Conservation (phyloP, 306 rosid genomes). For the Cicer judaicum region DNA sequence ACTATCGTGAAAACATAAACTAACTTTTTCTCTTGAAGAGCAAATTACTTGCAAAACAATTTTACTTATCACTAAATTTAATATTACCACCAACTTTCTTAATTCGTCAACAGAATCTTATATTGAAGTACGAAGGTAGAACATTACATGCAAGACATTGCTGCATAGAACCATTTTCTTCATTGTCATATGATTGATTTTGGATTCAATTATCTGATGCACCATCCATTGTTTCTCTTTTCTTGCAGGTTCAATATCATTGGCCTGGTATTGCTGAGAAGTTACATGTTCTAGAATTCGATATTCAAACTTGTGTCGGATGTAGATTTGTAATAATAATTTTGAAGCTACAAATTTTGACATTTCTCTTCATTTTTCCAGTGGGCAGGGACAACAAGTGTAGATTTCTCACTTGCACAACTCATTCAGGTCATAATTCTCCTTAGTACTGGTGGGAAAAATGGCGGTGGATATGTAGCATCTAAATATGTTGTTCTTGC, state of each 20-base stretch:
- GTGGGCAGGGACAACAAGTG: slow-evolving; percentile 99
- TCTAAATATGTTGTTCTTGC: slow-evolving; percentile 76
- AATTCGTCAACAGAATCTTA: too few relatives aligned
- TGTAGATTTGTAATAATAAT: slow-evolving; percentile 31
- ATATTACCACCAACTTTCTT: too few relatives aligned
- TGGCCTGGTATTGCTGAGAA: slow-evolving; percentile 76
- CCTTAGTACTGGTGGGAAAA: slow-evolving; percentile 89
- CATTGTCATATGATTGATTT: too few relatives aligned
- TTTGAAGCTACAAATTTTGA: slow-evolving; percentile 35
- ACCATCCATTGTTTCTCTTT: slow-evolving; percentile 42
- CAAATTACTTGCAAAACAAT: too few relatives aligned
- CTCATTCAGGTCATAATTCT: slow-evolving; percentile 85
- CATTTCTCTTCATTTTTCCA: slow-evolving; percentile 56
- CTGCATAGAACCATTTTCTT: too few relatives aligned
- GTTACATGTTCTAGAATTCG: slow-evolving; percentile 38
- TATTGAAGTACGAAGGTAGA: too few relatives aligned
- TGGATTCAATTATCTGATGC: slow-evolving; percentile 39
- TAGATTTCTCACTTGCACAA: slow-evolving; percentile 83
- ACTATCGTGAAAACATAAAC: too few relatives aligned
- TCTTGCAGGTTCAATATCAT: slow-evolving; percentile 89
- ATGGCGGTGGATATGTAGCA: slow-evolving; percentile 74
- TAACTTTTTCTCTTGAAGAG: too few relatives aligned
- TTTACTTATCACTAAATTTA: too few relatives aligned
- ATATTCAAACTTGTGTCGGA: slow-evolving; percentile 40
- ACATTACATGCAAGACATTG: too few relatives aligned